These are phyloP conservation scores for Mortierella sp. DNA, from an alignment of 371 early-diverging fungal species.

Conservation along the genomic window DNA sequence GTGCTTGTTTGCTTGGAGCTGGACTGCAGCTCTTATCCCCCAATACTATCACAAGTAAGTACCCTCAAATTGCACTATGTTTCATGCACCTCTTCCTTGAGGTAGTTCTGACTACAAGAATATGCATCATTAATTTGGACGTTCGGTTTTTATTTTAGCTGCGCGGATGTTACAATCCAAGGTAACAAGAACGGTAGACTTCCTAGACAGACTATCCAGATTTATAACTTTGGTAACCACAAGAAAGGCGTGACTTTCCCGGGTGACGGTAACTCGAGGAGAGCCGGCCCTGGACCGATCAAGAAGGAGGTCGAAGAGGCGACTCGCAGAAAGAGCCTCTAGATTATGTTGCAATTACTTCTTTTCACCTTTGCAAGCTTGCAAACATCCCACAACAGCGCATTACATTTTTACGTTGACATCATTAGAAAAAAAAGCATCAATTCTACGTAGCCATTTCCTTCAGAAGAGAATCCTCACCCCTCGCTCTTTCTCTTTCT, in stretches of 20 bases:
- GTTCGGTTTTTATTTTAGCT: constrained; percentile 18
- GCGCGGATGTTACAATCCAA: constrained; percentile 47
- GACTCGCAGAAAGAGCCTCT: constrained; percentile 8
- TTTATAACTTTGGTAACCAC: constrained; percentile 26
- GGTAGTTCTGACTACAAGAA: too few species aligned
- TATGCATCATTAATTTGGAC: neutral
- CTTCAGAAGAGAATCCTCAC: too few species aligned
- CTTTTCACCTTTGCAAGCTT: too few species aligned
- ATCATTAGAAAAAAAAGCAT: too few species aligned
- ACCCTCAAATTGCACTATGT: too few species aligned
- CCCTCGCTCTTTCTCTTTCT: too few species aligned
- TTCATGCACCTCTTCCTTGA: too few species aligned
- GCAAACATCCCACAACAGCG: neutral
- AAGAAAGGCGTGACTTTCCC: constrained; percentile 12
- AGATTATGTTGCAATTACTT: neutral
- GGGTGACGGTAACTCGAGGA: constrained; percentile 30
- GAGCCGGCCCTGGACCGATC: constrained; percentile 30
- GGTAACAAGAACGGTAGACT: constrained; percentile 43
- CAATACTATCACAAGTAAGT: constrained; percentile 57
- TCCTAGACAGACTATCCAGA: constrained; percentile 24
- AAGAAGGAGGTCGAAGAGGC: constrained; percentile 15
- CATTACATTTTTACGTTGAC: too few species aligned
- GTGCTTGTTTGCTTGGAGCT: constrained; percentile 48
- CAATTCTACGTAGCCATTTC: too few species aligned
- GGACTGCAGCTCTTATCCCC: constrained; percentile 42